These are phyloP conservation scores for Emergomyces africanus DNA, from an alignment of 2,329 filamentous ascomycete species.

Conservation along the genomic window DNA sequence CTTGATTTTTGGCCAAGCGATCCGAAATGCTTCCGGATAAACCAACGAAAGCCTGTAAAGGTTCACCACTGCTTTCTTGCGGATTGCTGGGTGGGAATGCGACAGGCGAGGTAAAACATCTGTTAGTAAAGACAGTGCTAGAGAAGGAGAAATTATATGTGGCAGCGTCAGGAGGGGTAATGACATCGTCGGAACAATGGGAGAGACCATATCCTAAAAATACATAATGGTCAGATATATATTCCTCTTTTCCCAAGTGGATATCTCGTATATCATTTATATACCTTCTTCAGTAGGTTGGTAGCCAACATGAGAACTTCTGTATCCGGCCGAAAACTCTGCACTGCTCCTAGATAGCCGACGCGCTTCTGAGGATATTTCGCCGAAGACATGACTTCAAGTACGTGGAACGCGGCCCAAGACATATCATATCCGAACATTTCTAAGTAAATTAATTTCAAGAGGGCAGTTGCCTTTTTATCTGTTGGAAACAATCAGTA, in stretches of 20 bases:
- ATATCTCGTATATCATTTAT: background rate
- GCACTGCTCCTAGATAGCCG: conserved; percentile 86
- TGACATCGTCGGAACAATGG: conserved; percentile 61
- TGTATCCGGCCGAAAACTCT: conserved; percentile 90
- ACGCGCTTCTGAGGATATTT: conserved; percentile 94
- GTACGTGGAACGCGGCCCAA: conserved; percentile 95
- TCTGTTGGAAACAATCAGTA: conserved; percentile 39
- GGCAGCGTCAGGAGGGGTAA: conserved; percentile 84
- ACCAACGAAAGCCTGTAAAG: conserved; percentile 86
- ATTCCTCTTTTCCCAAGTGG: conserved; percentile 3
- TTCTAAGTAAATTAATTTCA: conserved; percentile 95
- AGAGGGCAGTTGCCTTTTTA: conserved; percentile 85
- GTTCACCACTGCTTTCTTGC: conserved; percentile 94
- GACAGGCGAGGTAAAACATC: conserved; percentile 77
- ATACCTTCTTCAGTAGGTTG: conserved; percentile 85
- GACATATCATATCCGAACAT: conserved; percentile 99
- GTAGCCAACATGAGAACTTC: conserved; percentile 97
- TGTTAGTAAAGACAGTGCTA: conserved; percentile 77
- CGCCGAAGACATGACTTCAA: conserved; percentile 95
- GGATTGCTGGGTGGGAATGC: conserved; percentile 71
- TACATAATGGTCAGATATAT: conserved; percentile 6
- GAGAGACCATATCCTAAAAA: conserved; percentile 46
- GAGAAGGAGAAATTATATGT: conserved; percentile 82
- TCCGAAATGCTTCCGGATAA: conserved; percentile 86
- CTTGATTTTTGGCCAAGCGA: conserved; percentile 96